A percentile compares a stretch with the other conserved stretches of the same genome.
phyloP scores from a whole-genome alignment of 2,329 filamentous ascomycete species.

The Cytospora chrysosperma region DNA sequence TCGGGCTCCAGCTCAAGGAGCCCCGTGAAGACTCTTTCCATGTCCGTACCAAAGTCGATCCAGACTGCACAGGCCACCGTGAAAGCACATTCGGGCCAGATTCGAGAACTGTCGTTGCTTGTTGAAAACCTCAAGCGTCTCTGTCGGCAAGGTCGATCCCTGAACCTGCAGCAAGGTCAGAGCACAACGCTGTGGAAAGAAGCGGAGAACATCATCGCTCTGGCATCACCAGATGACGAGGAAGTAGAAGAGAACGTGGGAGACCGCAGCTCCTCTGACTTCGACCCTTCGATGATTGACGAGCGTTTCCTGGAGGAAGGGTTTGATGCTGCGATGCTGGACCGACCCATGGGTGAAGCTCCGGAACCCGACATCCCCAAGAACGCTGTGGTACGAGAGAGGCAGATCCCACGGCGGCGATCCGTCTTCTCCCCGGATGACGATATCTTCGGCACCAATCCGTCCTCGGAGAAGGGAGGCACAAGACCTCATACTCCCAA shows the following conservation, averaged over 20 bases:
- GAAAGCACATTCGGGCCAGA: constrained; percentile 78
- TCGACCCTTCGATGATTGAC: constrained; percentile 42
- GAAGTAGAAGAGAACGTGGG: constrained; percentile 37
- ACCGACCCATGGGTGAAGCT: constrained; percentile 43
- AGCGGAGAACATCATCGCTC: constrained; percentile 81
- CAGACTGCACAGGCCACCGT: constrained; percentile 80
- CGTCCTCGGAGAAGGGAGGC: constrained; percentile 43
- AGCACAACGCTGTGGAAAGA: constrained; percentile 70
- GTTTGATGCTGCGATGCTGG: constrained; percentile 47
- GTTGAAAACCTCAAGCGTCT: constrained; percentile 83
- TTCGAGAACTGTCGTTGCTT: constrained; percentile 75
- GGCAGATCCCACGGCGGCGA: constrained; percentile 51
- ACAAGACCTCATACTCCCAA: constrained; percentile 37
- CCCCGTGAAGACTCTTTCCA: constrained; percentile 42
- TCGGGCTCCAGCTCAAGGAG: constrained; percentile 35
- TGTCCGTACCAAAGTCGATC: constrained; percentile 78
- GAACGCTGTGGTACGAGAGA: constrained; percentile 55
- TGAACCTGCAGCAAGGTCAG: constrained; percentile 62
- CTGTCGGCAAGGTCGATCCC: constrained; percentile 65
- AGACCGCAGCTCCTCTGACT: constrained; percentile 37
- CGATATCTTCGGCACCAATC: constrained; percentile 61
- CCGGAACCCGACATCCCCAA: constrained; percentile 46
- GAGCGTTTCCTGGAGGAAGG: constrained; percentile 47
- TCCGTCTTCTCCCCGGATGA: constrained; percentile 67
- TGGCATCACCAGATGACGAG: constrained; percentile 71